A percentile compares a stretch with the other conserved stretches of the same genome.
Conservation (phyloP, 2,329 filamentous ascomycete genomes). For the Fusarium tuaranense region DNA sequence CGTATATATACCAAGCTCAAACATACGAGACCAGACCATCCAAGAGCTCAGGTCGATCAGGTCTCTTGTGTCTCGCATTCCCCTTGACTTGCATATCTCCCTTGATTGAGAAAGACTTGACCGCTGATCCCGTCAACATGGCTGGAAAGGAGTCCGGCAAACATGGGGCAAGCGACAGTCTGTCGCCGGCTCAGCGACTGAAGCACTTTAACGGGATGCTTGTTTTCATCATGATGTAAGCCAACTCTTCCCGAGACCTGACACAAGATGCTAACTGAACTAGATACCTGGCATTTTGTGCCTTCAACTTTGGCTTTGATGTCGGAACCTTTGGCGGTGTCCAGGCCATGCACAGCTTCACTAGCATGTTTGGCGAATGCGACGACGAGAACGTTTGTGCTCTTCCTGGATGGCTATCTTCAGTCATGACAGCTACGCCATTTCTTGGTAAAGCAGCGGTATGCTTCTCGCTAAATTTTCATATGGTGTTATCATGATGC, state of each 20-base stretch:
- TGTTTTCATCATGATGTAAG: conserved; percentile 32
- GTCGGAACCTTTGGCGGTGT: conserved; percentile 44
- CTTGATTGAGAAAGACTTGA: not conserved
- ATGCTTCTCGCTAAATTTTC: not conserved
- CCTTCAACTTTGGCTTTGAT: conserved; percentile 46
- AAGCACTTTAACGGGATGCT: conserved; percentile 19
- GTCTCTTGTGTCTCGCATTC: not conserved
- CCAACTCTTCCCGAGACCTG: accelerated
- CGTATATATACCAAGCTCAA: not conserved
- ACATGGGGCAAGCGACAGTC: not conserved
- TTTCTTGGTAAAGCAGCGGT: conserved; percentile 42
- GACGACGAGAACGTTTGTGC: conserved; percentile 20
- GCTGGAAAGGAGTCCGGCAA: not conserved
- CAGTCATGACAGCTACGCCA: conserved; percentile 43
- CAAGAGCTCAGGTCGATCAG: not conserved
- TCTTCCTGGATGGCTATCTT: conserved; percentile 38
- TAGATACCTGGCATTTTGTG: conserved; percentile 42
- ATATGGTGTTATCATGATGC: not conserved
- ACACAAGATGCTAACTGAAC: not conserved
- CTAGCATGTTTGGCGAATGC: conserved; percentile 40
- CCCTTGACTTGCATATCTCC: accelerated
- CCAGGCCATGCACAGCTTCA: conserved; percentile 42
- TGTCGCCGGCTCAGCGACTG: not conserved
- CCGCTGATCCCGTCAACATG: not conserved
- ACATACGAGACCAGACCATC: not conserved